Conservation (phyloP, 2,329 filamentous ascomycete genomes). For the Keithomyces neogunnii region DNA sequence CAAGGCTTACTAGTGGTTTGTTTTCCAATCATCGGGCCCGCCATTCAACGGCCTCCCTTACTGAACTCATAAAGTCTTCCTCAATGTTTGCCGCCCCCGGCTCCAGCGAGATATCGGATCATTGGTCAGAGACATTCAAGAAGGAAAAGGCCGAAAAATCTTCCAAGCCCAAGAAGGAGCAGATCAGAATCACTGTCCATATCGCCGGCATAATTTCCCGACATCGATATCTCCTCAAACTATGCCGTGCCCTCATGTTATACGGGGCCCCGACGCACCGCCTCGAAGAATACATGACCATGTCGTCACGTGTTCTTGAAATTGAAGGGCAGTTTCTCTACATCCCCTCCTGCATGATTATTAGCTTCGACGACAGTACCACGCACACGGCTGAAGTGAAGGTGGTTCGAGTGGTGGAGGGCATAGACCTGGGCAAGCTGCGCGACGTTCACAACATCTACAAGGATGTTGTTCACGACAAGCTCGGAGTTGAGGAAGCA, state of each 20-base stretch:
- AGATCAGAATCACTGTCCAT: conserved; percentile 43
- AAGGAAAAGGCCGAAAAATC: conserved; percentile 27
- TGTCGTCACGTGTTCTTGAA: conserved; percentile 80
- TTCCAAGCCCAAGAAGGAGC: conserved; percentile 28
- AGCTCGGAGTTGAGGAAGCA: conserved; percentile 64
- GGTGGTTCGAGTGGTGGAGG: conserved; percentile 59
- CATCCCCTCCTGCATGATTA: conserved; percentile 87
- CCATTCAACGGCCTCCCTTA: conserved; percentile 34
- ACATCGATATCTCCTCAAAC: conserved; percentile 74
- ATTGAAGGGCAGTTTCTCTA: conserved; percentile 88
- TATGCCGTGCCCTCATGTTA: conserved; percentile 80
- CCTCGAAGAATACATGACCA: conserved; percentile 83
- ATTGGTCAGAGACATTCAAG: conserved; percentile 35
- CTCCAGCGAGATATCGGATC: conserved; percentile 34
- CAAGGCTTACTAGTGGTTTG: conserved; percentile 29
- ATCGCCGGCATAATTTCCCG: conserved; percentile 65
- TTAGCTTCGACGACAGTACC: conserved; percentile 71
- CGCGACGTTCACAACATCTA: conserved; percentile 70
- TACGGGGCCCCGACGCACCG: conserved; percentile 88
- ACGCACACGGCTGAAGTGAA: conserved; percentile 77
- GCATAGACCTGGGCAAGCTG: conserved; percentile 65
- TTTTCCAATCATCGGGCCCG: conserved; percentile 33
- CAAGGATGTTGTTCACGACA: conserved; percentile 73
- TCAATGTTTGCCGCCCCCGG: conserved; percentile 42
- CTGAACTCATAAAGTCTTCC: conserved; percentile 46